These are phyloP conservation scores for Neofusicoccum kwambonambiense DNA, from an alignment of 2,329 filamentous ascomycete species.

Conservation along the genomic window DNA sequence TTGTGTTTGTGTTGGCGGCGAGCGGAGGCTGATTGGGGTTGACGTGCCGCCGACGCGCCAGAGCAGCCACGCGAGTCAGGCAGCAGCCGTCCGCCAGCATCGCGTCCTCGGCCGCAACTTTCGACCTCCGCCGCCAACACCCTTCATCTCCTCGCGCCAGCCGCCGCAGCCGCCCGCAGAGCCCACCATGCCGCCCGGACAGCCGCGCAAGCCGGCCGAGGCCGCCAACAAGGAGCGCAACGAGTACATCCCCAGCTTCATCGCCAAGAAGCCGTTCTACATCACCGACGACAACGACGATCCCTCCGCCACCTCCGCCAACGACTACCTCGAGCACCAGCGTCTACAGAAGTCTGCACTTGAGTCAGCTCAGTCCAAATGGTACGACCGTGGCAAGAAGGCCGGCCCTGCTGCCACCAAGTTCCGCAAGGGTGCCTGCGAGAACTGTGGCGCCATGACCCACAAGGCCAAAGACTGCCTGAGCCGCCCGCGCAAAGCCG, in stretches of 20 bases:
- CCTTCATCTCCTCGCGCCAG: not conserved
- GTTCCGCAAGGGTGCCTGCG: conserved; percentile 95
- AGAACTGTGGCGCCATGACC: conserved; percentile 96
- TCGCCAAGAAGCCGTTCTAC: conserved; percentile 97
- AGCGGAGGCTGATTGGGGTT: conserved; percentile 8
- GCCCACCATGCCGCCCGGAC: conserved; percentile 46
- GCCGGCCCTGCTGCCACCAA: conserved; percentile 87
- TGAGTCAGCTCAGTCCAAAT: conserved; percentile 60
- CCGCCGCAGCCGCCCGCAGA: not conserved
- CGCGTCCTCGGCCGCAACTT: not conserved
- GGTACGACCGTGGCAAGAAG: conserved; percentile 90
- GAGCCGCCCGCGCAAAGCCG: conserved; percentile 80
- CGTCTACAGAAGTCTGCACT: conserved; percentile 71
- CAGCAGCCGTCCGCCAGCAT: not conserved
- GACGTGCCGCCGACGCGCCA: conserved; percentile 12
- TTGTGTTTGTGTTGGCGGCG: not conserved
- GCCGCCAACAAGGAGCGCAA: conserved; percentile 80
- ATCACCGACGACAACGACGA: conserved; percentile 78
- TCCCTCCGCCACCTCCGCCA: conserved; percentile 56
- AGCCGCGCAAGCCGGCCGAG: conserved; percentile 50
- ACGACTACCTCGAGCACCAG: conserved; percentile 96
- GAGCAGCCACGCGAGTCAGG: conserved; percentile 1
- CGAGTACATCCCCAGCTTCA: conserved; percentile 96
- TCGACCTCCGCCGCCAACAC: conserved; percentile 1
- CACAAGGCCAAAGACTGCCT: conserved; percentile 95